Percentiles rank a stretch among this genome's conserved stretches.
These are phyloP conservation scores for Phytophthora idaei DNA, from an alignment of 352 stramenopile genomes.

Conservation along the genomic window DNA sequence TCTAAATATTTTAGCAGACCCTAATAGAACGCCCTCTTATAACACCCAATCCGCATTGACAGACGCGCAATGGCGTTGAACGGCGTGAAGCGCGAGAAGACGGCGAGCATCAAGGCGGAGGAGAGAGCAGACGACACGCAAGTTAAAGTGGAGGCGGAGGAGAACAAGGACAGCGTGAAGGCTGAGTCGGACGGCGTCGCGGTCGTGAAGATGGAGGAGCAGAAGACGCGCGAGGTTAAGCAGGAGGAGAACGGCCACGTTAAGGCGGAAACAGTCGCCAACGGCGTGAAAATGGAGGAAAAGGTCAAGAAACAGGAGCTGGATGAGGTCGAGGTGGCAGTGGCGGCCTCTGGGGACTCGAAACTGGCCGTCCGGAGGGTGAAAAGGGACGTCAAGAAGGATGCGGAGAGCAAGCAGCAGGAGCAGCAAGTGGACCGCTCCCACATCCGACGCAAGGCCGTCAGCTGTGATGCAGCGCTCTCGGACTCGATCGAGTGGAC, in stretches of 20 bases:
- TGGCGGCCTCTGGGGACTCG: slow-evolving; percentile 1
- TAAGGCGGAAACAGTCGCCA: slow-evolving; percentile 20
- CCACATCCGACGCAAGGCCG: slow-evolving; percentile 64
- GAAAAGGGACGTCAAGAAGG: slow-evolving; percentile 33
- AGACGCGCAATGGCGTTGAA: slow-evolving; percentile 30
- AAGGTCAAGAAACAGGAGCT: slow-evolving; percentile 35
- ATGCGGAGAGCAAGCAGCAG: slow-evolving; percentile 16
- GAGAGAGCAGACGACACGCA: slow-evolving; percentile 16
- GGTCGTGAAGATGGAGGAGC: slow-evolving; percentile 23
- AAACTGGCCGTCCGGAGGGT: slow-evolving; percentile 8
- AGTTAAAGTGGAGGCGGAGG: slow-evolving; percentile 26
- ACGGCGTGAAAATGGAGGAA: slow-evolving; percentile 32
- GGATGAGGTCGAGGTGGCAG: background rate
- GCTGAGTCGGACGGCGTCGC: slow-evolving; percentile 7
- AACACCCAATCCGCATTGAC: slow-evolving; percentile 20
- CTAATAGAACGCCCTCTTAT: slow-evolving; percentile 15
- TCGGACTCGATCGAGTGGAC: slow-evolving; percentile 53
- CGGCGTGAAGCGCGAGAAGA: slow-evolving; percentile 30
- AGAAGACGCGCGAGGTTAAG: slow-evolving; percentile 12
- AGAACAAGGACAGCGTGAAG: slow-evolving; percentile 36
- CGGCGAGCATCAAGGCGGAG: slow-evolving; percentile 21
- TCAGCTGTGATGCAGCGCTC: slow-evolving; percentile 45
- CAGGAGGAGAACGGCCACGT: slow-evolving; percentile 31
- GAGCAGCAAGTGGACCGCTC: slow-evolving; percentile 30
- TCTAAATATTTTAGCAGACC: background rate